A percentile compares a stretch with the other conserved stretches of the same genome.
phyloP scores from a whole-genome alignment of 106 monocot genomes.

The Acorus calamus region DNA sequence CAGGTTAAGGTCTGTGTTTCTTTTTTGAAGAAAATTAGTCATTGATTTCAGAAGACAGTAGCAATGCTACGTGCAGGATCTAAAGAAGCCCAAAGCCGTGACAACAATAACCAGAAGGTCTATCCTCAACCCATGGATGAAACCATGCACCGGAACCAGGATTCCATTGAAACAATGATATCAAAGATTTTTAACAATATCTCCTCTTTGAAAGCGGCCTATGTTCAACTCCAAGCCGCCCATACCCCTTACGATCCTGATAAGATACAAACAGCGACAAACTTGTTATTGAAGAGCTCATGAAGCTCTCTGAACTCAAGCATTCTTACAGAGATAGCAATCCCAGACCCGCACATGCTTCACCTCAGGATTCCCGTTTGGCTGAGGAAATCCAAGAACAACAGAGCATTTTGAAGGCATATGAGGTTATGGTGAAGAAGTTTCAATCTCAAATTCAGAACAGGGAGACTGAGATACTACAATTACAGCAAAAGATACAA shows the following conservation, averaged over 20 bases:
- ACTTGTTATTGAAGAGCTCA: conserved; percentile 63
- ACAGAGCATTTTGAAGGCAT: conserved; percentile 67
- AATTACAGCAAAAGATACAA: conserved; percentile 71
- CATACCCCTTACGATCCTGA: conserved; percentile 83
- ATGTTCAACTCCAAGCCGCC: conserved; percentile 68
- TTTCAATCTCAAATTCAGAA: conserved; percentile 92
- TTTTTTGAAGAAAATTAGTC: too few relatives aligned
- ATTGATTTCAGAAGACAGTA: conserved; percentile 4
- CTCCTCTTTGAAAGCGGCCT: conserved; percentile 72
- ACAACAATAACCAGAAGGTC: conserved; percentile 69
- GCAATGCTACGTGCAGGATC: conserved; percentile 45
- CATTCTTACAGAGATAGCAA: conserved; percentile 49
- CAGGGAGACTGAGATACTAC: conserved; percentile 62
- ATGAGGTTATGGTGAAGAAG: conserved; percentile 77
- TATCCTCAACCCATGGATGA: conserved; percentile 95
- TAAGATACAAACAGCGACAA: conserved; percentile 75
- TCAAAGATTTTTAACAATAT: conserved; percentile 66
- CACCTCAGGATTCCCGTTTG: conserved; percentile 49
- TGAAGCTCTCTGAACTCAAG: conserved; percentile 64
- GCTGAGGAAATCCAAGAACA: conserved; percentile 85
- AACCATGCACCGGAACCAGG: conserved; percentile 33
- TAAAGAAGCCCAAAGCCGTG: conserved; percentile 50
- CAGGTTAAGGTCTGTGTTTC: too few relatives aligned
- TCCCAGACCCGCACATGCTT: conserved; percentile 28
- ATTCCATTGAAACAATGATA: conserved; percentile 48